These are phyloP conservation scores for Dorcoceras hygrometricum DNA, from an alignment of 257 asterid genomes.

Conservation along the genomic window DNA sequence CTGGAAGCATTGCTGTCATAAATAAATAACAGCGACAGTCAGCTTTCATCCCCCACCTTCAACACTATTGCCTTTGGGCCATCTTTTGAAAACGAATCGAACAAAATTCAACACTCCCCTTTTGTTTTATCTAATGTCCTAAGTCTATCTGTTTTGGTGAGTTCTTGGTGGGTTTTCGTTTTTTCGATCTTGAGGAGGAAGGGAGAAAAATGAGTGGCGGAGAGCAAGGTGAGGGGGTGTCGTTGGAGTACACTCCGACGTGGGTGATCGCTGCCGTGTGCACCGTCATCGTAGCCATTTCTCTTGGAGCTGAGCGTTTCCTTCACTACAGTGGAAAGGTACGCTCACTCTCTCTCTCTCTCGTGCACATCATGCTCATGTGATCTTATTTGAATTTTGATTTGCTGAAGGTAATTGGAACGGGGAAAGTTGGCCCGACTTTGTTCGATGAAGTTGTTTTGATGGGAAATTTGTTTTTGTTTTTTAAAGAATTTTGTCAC, in stretches of 20 bases:
- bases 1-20: no score
- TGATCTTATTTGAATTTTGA: background rate
- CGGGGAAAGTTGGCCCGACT: background rate
- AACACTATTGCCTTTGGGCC: constrained; percentile 11
- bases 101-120: background rate
- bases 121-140: background rate
- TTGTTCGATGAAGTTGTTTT: background rate
- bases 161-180: constrained; percentile 24
- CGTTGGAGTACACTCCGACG: constrained; percentile 80
- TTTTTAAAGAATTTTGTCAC: background rate
- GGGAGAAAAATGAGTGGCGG: constrained; percentile 55
- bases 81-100: background rate
- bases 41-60: background rate
- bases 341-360: background rate
- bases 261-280: constrained; percentile 93
- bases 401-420: background rate
- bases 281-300: constrained; percentile 65
- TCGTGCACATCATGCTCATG: background rate
- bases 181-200: constrained; percentile 6
- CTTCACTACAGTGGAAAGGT: constrained; percentile 77
- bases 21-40: no score
- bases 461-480: background rate
- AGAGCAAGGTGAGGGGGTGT: constrained; percentile 51
- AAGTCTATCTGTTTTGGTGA: background rate
- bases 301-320: constrained; percentile 63